A percentile compares a stretch with the other conserved stretches of the same genome.
Evolutionary conservation across 768 basidiomycete genomes (phyloP).

Genomic region (Brasilioporus rufonigricans): DNA sequence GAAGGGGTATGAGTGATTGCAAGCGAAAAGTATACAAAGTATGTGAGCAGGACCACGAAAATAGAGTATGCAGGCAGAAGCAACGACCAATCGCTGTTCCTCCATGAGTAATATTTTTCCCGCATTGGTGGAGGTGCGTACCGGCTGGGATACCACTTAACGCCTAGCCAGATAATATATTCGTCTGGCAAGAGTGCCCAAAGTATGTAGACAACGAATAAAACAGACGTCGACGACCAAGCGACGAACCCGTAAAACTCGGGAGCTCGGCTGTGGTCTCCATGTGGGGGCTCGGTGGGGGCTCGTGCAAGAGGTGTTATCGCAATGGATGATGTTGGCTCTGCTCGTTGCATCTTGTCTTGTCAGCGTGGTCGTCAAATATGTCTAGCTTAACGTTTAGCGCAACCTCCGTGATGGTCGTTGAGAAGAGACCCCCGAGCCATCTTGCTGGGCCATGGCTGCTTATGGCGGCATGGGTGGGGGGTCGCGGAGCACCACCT

Average conservation of each 20-base stretch:
- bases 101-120: not conserved
- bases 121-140: constrained; percentile 21
- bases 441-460: constrained; percentile 5
- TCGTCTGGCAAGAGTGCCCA: constrained; percentile 82
- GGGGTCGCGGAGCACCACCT: too few relatives aligned
- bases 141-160: constrained; percentile 90
- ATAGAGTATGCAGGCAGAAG: constrained; percentile 78
- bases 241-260: constrained; percentile 93
- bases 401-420: constrained; percentile 21
- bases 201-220: constrained; percentile 67
- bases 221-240: constrained; percentile 71
- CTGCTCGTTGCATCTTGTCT: constrained; percentile 15
- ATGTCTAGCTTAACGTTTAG: constrained; percentile 9
- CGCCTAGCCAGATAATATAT: constrained; percentile 61
- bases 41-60: constrained; percentile 68
- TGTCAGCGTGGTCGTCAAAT: not conserved
- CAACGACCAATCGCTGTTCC: constrained; percentile 79
- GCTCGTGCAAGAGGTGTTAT: constrained; percentile 45
- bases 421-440: constrained; percentile 6
- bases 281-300: constrained; percentile 38
- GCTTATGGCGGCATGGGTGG: not conserved
- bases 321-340: constrained; percentile 45
- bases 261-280: constrained; percentile 63
- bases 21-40: constrained; percentile 73
- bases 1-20: constrained; percentile 69